Conservation (phyloP, 1,284 basidiomycete genomes). For the Ustilago sp. region DNA sequence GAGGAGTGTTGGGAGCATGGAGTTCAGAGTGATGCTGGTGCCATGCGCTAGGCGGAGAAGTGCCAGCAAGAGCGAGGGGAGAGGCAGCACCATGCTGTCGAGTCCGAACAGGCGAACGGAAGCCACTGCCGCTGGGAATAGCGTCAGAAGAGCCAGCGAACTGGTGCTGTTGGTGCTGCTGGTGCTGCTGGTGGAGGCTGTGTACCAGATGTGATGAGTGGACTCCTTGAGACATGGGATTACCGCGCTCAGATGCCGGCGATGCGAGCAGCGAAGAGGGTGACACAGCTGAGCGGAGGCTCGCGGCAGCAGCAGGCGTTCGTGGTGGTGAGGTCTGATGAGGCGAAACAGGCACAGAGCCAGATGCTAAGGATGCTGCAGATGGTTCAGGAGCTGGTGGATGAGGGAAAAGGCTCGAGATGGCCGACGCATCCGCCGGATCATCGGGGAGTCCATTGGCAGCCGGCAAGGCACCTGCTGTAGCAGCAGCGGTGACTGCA, state of each 20-base stretch:
- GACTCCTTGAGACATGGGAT: conserved; percentile 28
- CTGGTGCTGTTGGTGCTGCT: conserved; percentile 11
- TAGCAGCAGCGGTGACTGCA: conserved; percentile 33
- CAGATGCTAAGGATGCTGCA: conserved; percentile 15
- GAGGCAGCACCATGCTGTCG: conserved; percentile 39
- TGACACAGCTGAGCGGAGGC: conserved; percentile 26
- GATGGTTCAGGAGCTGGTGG: conserved; percentile 51
- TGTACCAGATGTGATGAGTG: conserved; percentile 28
- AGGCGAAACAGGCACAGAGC: conserved; percentile 41
- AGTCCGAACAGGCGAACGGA: conserved; percentile 31
- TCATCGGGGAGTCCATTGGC: conserved; percentile 65
- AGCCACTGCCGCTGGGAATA: conserved; percentile 22
- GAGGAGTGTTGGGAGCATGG: conserved; percentile 20
- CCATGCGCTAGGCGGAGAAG: conserved; percentile 26
- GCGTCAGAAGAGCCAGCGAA: conserved; percentile 10
- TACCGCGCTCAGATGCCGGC: conserved; percentile 30
- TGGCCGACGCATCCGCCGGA: conserved; percentile 55
- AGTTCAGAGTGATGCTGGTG: conserved; percentile 20
- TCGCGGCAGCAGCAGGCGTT: conserved; percentile 26
- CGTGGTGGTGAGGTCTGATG: conserved; percentile 36
- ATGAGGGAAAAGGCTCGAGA: conserved; percentile 62
- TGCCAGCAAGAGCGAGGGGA: conserved; percentile 23
- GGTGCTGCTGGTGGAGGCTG: conserved; percentile 41
- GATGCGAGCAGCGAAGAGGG: conserved; percentile 25
- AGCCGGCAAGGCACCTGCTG: conserved; percentile 45